Base-by-base conservation (phyloP, 805 yeast species). In the Sugiyamaella valdiviana region DNA sequence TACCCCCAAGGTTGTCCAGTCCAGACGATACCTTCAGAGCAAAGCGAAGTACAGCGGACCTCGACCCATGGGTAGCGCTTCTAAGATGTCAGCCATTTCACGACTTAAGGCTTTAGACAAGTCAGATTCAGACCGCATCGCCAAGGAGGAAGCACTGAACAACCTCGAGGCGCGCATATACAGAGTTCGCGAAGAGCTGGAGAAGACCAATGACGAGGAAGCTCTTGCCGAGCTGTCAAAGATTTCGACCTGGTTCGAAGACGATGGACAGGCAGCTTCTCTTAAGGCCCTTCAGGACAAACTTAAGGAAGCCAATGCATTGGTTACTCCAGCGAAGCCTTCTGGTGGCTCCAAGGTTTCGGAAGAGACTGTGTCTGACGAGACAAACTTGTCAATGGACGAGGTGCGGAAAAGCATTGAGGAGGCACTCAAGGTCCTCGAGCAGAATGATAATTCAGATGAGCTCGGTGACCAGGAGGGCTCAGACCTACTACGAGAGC, bases 201-300 rank as follows among this genome's bases (percentile, higher is more conserved):
- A 75, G 36, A 78, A 74, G 20, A 75, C 54, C 0, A 63, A 63
- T 10, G 74, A 70, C 0, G 77, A 78, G 6, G 67, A 71, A 36
- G 51, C 77, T 23, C 46, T 53, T 29, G 56, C 63, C 24, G 64
- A 74, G 7, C 54, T 68, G 1, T 49, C 57, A 0, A 52, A 68
- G 5, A 76, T 83, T 3, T 66, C 85, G 41, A 91, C 83, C 51
- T 87, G 95, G 95, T 68, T 88, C 36, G 95, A 87, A 44, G 79
- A 77, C 57, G 88, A 80, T 15, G 74, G 86, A 35, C 84, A 77
- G 46, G 70, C 67, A 19, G 76, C 85, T 1, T 53, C 63, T 0
- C 42, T 66, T 10, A 46, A 42, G 46, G 50, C 12, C n/a, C 40
- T 51, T 17, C 39, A 41, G 23, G 48, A 45, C 17, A 50, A 52